phyloP scores from a whole-genome alignment of 2,329 filamentous ascomycete genomes.

The Monosporascus sp. region DNA sequence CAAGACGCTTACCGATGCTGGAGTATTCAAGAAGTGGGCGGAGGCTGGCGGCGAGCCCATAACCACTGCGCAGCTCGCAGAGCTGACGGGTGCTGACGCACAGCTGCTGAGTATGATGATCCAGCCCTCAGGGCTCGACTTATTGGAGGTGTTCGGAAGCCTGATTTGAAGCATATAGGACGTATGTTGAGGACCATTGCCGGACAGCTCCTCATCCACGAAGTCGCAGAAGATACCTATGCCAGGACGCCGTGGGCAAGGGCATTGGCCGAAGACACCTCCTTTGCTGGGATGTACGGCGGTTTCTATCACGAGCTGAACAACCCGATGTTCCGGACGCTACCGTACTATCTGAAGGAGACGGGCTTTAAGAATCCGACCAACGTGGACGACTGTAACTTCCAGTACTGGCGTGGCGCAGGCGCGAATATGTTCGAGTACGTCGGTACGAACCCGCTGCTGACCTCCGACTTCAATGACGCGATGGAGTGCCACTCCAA shows the following conservation, averaged over 20 bases:
- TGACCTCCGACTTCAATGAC: slow-evolving; percentile 29
- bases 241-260: slow-evolving; percentile 28
- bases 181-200: slow-evolving; percentile 32
- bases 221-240: slow-evolving; percentile 30
- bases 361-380: slow-evolving; percentile 30
- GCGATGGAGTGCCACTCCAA: slow-evolving; percentile 34
- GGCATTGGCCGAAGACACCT: slow-evolving; percentile 22
- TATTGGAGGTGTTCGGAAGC: background rate
- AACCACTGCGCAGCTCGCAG: slow-evolving; percentile 27
- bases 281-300: slow-evolving; percentile 28
- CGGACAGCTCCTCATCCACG: slow-evolving; percentile 30
- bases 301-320: slow-evolving; percentile 29
- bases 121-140: background rate
- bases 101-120: slow-evolving; percentile 25
- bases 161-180: slow-evolving; percentile 10
- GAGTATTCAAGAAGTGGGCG: slow-evolving; percentile 32
- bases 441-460: slow-evolving; percentile 22
- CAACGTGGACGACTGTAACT: slow-evolving; percentile 26
- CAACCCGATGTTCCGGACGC: slow-evolving; percentile 23
- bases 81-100: slow-evolving; percentile 28
- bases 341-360: slow-evolving; percentile 29
- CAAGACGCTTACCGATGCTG: slow-evolving; percentile 34
- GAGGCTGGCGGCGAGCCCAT: slow-evolving; percentile 23
- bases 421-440: slow-evolving; percentile 27
- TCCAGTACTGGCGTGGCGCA: slow-evolving; percentile 26